Evolutionary conservation across 352 stramenopile genomes (phyloP).

Genomic region (Phytophthora uliginosa): DNA sequence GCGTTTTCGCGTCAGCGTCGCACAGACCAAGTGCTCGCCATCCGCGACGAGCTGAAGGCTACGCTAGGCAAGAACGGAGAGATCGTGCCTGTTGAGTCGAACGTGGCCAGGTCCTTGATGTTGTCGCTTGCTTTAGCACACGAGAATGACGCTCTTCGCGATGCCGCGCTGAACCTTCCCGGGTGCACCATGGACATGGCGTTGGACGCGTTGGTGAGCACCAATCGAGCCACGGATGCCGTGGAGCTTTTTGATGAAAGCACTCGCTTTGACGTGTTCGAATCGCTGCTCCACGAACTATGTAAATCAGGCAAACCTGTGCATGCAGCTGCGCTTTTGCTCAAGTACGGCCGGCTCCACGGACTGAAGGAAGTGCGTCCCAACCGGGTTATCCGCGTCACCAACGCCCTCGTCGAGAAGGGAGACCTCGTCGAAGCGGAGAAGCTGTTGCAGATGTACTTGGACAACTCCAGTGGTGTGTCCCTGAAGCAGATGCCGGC

Average conservation of each 20-base stretch:
- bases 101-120: slow-evolving; percentile 71
- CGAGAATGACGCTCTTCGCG: slow-evolving; percentile 52
- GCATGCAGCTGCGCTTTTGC: slow-evolving; percentile 55
- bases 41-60: slow-evolving; percentile 57
- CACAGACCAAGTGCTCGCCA: slow-evolving; percentile 65
- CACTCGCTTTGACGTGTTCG: slow-evolving; percentile 44
- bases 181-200: slow-evolving; percentile 52
- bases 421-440: slow-evolving; percentile 56
- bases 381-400: slow-evolving; percentile 56
- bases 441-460: slow-evolving; percentile 65
- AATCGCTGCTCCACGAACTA: slow-evolving; percentile 48
- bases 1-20: slow-evolving; percentile 72
- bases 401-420: slow-evolving; percentile 53
- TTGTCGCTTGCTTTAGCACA: slow-evolving; percentile 71
- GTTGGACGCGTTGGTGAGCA: slow-evolving; percentile 46
- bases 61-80: slow-evolving; percentile 18
- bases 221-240: slow-evolving; percentile 47
- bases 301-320: slow-evolving; percentile 47
- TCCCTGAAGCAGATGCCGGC: slow-evolving; percentile 61
- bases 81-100: slow-evolving; percentile 35
- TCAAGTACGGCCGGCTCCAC: slow-evolving; percentile 69
- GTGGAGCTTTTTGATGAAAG: slow-evolving; percentile 62
- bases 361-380: slow-evolving; percentile 42
- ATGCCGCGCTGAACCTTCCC: slow-evolving; percentile 54
- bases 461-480: slow-evolving; percentile 44